Percentiles rank a stretch among this genome's conserved stretches.
Evolutionary conservation across 768 basidiomycete genomes (phyloP).

Genomic region (Tylopilus subfusipes): DNA sequence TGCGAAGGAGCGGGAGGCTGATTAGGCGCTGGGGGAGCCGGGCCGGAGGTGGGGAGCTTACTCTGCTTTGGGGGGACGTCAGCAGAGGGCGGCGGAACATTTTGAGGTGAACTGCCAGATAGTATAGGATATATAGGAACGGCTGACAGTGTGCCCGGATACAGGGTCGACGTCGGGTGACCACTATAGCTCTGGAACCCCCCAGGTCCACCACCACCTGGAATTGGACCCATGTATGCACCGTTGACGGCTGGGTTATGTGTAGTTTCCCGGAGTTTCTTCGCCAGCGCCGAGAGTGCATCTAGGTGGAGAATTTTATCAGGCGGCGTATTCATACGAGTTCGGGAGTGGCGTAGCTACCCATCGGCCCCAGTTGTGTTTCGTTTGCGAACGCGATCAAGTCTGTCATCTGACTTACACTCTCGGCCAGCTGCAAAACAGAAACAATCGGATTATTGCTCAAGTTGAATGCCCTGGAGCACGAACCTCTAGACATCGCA

Average conservation of each 20-base stretch:
- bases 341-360: constrained; percentile 43
- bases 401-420: constrained; percentile 76
- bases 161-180: constrained; percentile 43
- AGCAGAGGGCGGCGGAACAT: constrained; percentile 42
- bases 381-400: constrained; percentile 64
- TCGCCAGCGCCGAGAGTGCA: constrained; percentile 40
- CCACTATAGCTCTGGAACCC: constrained; percentile 23
- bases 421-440: constrained; percentile 64
- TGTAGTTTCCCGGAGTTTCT: constrained; percentile 35
- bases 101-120: constrained; percentile 49
- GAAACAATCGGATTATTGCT: constrained; percentile 4
- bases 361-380: constrained; percentile 54
- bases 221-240: constrained; percentile 16
- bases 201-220: constrained; percentile 20
- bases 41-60: constrained; percentile 49
- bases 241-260: constrained; percentile 16
- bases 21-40: constrained; percentile 39
- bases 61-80: constrained; percentile 61
- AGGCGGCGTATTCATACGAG: constrained; percentile 23
- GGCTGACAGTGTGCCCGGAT: constrained; percentile 36
- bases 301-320: constrained; percentile 35
- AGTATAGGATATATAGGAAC: constrained; percentile 44
- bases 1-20: constrained; percentile 39
- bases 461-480: not conserved
- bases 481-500: constrained; percentile 80